Base-by-base conservation (phyloP, 1,284 basidiomycete species). In the Cerrena zonata region DNA sequence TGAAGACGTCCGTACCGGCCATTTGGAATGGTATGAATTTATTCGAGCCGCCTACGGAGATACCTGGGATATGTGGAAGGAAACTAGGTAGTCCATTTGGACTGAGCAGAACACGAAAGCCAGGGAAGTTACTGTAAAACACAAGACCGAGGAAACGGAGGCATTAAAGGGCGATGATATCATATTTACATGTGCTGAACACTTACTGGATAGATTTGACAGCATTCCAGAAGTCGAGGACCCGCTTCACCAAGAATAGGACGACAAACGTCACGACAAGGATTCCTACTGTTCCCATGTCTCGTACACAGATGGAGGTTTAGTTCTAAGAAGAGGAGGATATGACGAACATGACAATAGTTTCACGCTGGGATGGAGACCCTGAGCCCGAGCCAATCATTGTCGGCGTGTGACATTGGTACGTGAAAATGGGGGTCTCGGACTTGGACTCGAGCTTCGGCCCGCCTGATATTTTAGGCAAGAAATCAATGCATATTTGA, bases 1-100 rank as follows among this genome's bases (percentile, higher is more conserved):
- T 55, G 40, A 62, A 56, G 47, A 62, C 58, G 50, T 62, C 62
- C 55, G 54, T 58, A 12, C 60, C 61, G 5, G 50, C 47, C 42
- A 51, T 47, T 45, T 59, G 58, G 37, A 59, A 63, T 45, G 58
- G 57, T 46, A 47, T 51, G 49, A 58, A 51, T 46, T 62, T 62
- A 30, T 53, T 55, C 48, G 49, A 55, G 40, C 53, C 52, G 11
- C 61, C 61, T 10, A 57, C 57, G 7, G 57, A 58, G 47, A 63
- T 50, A 22, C 55, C 56, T 12, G 48, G 45, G 42, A 63, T 56
- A 48, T 57, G 55, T 40, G 52, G 57, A 18, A 58, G 56, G 49
- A 59, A 57, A 54, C 54, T 58, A 22, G 55, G 38, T 49, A 58
- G 55, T 26, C 59, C 55, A 18, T 46, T 57, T 13, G 55, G 58